Percentiles rank a stretch among this genome's conserved stretches.
phyloP scores from a whole-genome alignment of 202 grass and related monocot genomes.

The Zizania palustris region DNA sequence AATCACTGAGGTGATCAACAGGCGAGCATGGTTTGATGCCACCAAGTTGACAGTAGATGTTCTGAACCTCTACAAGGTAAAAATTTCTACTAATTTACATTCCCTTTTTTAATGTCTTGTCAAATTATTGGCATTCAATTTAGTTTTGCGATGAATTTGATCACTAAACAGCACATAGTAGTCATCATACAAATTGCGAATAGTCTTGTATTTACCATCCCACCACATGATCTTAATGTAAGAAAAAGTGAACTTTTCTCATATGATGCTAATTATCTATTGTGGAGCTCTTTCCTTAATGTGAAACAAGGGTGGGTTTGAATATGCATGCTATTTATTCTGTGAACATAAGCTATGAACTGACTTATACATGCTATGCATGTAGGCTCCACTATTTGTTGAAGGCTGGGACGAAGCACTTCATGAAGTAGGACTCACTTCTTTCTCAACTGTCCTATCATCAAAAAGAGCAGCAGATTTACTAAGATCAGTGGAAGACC shows the following conservation, averaged over 20 bases:
- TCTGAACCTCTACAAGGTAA: conserved; percentile 91
- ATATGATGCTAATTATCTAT: neutral
- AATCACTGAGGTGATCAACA: conserved; percentile 95
- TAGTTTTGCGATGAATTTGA: conserved; percentile 19
- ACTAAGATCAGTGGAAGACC: conserved; percentile 72
- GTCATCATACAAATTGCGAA: neutral
- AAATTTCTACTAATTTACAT: neutral
- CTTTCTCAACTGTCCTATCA: conserved; percentile 85
- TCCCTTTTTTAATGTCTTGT: neutral
- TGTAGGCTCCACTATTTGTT: conserved; percentile 84
- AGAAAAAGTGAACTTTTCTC: neutral
- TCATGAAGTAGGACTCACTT: conserved; percentile 91
- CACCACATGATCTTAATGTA: neutral
- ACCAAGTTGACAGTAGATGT: conserved; percentile 87
- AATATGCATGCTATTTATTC: neutral
- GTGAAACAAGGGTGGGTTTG: neutral
- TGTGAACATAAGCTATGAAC: conserved; percentile 5
- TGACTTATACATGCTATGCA: conserved; percentile 37
- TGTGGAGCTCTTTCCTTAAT: neutral
- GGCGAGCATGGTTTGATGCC: conserved; percentile 87
- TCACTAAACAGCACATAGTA: neutral
- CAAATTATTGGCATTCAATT: neutral
- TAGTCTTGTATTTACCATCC: neutral
- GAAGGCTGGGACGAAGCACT: conserved; percentile 98
- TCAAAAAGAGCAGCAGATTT: conserved; percentile 65